phyloP scores from a whole-genome alignment of 2,329 filamentous ascomycete genomes.

The Diaporthe longicolla region DNA sequence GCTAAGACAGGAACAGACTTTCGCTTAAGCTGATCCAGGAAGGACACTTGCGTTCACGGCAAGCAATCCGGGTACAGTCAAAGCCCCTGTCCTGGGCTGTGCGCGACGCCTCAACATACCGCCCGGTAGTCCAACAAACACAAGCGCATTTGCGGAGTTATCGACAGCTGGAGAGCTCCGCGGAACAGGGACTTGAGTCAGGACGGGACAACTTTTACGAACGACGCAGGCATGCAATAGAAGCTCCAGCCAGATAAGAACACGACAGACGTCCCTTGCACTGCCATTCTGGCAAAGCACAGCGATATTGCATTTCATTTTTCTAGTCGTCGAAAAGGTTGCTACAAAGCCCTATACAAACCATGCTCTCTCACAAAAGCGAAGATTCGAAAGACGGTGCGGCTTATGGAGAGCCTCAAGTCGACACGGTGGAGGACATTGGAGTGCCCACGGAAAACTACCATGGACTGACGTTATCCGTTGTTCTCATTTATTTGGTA shows the following conservation, averaged over 20 bases:
- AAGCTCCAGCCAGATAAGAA: not conserved
- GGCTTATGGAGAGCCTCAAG: not conserved
- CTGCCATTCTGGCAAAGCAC: no score
- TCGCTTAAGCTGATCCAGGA: no score
- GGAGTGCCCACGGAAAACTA: not conserved
- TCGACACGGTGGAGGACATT: slow-evolving; percentile 1
- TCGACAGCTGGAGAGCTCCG: not conserved
- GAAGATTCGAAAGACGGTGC: not conserved
- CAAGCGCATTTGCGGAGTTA: not conserved
- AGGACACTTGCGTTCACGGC: no score
- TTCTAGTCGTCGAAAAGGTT: not conserved
- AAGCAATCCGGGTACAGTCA: no score
- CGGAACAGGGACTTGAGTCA: not conserved
- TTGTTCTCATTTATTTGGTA: slow-evolving; percentile 10
- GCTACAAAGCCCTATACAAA: no score
- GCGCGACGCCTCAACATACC: not conserved
- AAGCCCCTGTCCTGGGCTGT: no score
- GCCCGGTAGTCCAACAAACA: not conserved
- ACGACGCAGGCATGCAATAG: not conserved
- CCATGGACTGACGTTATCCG: slow-evolving; percentile 5
- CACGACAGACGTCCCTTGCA: no score
- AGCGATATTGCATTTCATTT: no score
- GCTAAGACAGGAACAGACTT: no score
- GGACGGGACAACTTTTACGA: not conserved
- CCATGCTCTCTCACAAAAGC: not conserved